phyloP scores from a whole-genome alignment of 1,284 basidiomycete species.

The Dichomitus squalens region DNA sequence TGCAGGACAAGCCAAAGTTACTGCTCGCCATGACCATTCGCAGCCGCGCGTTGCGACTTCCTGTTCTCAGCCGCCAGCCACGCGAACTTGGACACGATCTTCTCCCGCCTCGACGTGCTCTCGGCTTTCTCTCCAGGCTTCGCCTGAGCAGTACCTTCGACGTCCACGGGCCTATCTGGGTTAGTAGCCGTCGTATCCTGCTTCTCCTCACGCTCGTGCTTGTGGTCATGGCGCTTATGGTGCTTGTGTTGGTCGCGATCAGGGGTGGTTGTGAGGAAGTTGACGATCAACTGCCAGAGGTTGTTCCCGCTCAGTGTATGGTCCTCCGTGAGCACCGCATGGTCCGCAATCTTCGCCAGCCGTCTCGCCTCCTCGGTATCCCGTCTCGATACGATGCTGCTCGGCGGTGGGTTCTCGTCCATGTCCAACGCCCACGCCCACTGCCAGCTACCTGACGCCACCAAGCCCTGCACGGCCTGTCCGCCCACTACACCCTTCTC shows the following conservation, averaged over 20 bases:
- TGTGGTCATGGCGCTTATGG: slow-evolving; percentile 11
- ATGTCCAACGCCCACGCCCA: slow-evolving; percentile 79
- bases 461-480: slow-evolving; percentile 48
- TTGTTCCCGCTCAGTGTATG: slow-evolving; percentile 63
- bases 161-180: background rate
- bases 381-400: slow-evolving; percentile 76
- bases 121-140: background rate
- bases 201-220: background rate
- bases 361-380: slow-evolving; percentile 76
- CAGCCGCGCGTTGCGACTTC: slow-evolving; percentile 16
- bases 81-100: slow-evolving; percentile 29
- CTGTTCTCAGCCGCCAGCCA: slow-evolving; percentile 28
- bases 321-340: slow-evolving; percentile 57
- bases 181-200: background rate
- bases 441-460: slow-evolving; percentile 56
- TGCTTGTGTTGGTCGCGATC: slow-evolving; percentile 27
- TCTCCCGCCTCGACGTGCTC: slow-evolving; percentile 20
- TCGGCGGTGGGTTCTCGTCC: slow-evolving; percentile 79
- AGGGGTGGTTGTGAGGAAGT: slow-evolving; percentile 53
- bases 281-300: slow-evolving; percentile 67
- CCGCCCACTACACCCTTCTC: slow-evolving; percentile 12
- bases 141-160: background rate
- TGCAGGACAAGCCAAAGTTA: background rate
- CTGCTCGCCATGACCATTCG: slow-evolving; percentile 1
- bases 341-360: slow-evolving; percentile 72